Percentiles rank a stretch among this genome's conserved stretches.
Evolutionary conservation across 1,284 basidiomycete genomes (phyloP).

Genomic region (Cryptococcus wingfieldii): DNA sequence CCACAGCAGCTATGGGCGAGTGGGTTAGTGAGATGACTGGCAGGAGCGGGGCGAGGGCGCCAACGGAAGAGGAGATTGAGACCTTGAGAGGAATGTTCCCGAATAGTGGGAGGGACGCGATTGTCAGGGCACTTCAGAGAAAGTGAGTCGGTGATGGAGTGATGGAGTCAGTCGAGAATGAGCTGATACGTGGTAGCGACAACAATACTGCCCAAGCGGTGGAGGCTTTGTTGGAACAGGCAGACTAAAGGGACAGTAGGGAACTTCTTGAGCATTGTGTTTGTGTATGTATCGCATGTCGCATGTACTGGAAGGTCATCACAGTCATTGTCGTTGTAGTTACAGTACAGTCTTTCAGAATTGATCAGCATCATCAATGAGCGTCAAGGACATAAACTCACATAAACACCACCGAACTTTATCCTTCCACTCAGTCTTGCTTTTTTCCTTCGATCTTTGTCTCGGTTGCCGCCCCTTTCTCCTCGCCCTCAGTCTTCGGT

Average conservation of each 20-base stretch:
- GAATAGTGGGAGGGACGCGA: constrained; percentile 64
- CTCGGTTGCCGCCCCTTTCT: background rate
- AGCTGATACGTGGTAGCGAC: constrained; percentile 48
- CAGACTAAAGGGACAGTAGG: constrained; percentile 12
- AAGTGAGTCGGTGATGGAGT: constrained; percentile 56
- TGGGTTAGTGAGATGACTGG: constrained; percentile 78
- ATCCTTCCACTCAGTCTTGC: background rate
- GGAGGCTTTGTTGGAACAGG: constrained; percentile 59
- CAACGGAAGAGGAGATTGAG: constrained; percentile 67
- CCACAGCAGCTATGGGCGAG: constrained; percentile 61
- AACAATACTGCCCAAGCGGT: constrained; percentile 73
- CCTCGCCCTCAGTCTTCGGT: background rate
- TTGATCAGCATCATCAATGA: background rate
- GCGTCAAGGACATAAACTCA: background rate
- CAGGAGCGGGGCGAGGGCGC: constrained; percentile 57
- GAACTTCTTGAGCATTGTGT: background rate
- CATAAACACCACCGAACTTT: background rate
- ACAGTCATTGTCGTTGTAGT: background rate
- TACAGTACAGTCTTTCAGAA: background rate
- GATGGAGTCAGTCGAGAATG: constrained; percentile 5
- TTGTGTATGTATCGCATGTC: background rate
- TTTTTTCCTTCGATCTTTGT: background rate
- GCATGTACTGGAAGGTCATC: background rate
- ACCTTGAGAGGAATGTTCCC: constrained; percentile 74
- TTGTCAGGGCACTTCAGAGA: constrained; percentile 72